These are phyloP conservation scores for Medicago truncatula DNA, from an alignment of 306 rosid genomes.

Conservation along the genomic window DNA sequence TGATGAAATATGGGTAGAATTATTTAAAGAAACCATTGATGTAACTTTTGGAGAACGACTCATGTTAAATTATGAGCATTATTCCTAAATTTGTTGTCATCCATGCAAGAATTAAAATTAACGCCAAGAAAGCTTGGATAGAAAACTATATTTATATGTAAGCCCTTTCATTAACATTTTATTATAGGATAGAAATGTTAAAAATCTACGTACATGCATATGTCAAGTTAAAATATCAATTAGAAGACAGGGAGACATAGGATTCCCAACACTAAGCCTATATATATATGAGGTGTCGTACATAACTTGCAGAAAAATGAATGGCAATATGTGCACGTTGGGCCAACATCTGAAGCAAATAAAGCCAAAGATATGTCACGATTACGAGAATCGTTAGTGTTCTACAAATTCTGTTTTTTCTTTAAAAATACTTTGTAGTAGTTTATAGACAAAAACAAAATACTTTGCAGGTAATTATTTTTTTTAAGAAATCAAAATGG, in stretches of 20 bases:
- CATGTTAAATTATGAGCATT: neutral
- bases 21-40: neutral
- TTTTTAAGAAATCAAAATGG: too few relatives aligned
- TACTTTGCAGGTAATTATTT: too few relatives aligned
- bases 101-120: neutral
- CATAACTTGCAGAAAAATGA: constrained; percentile 27
- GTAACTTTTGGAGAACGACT: neutral
- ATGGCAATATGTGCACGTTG: constrained; percentile 38
- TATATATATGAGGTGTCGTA: constrained; percentile 14
- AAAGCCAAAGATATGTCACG: constrained; percentile 31
- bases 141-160: neutral
- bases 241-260: constrained; percentile 22
- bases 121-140: neutral
- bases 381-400: neutral
- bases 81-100: neutral
- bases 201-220: neutral
- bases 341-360: constrained; percentile 39
- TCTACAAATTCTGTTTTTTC: neutral
- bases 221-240: neutral
- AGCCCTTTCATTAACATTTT: neutral
- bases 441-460: too few relatives aligned
- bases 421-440: neutral
- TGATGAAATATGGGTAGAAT: neutral
- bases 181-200: neutral
- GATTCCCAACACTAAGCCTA: constrained; percentile 27